phyloP scores from a whole-genome alignment of 768 basidiomycete species.

The Saitozyma podzolica region DNA sequence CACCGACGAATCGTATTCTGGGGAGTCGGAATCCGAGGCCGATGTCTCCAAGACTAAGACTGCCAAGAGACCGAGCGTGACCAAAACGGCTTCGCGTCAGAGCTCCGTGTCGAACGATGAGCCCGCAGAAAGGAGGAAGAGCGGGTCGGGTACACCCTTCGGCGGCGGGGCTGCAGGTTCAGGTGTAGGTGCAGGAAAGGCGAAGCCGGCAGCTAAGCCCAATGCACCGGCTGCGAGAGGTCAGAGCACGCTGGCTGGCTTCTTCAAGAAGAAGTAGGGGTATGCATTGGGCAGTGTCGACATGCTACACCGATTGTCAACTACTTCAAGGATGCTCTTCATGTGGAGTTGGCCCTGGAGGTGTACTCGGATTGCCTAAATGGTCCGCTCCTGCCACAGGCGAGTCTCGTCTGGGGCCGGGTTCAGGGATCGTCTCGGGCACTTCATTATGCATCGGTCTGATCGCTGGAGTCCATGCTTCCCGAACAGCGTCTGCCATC shows the following conservation, averaged over 20 bases:
- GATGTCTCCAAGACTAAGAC: conserved; percentile 5
- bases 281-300: too few relatives aligned
- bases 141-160: conserved; percentile 2
- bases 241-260: conserved; percentile 45
- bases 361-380: too few relatives aligned
- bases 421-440: too few relatives aligned
- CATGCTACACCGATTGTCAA: too few relatives aligned
- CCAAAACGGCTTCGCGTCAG: conserved; percentile 12
- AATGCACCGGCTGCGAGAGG: conserved; percentile 14
- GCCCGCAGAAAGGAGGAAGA: neutral
- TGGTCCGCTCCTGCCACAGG: too few relatives aligned
- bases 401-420: too few relatives aligned
- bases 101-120: conserved; percentile 10
- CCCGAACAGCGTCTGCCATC: too few relatives aligned
- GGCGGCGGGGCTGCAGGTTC: neutral
- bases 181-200: conserved; percentile 6
- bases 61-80: neutral
- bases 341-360: too few relatives aligned
- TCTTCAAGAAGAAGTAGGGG: conserved; percentile 43
- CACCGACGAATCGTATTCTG: conserved; percentile 36
- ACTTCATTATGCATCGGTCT: too few relatives aligned
- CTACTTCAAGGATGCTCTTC: too few relatives aligned
- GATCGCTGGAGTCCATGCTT: too few relatives aligned
- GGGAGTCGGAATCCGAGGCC: conserved; percentile 16
- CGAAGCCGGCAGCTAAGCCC: conserved; percentile 1